These are phyloP conservation scores for Venturia pyrina DNA, from an alignment of 2,329 filamentous ascomycete species.

Conservation along the genomic window DNA sequence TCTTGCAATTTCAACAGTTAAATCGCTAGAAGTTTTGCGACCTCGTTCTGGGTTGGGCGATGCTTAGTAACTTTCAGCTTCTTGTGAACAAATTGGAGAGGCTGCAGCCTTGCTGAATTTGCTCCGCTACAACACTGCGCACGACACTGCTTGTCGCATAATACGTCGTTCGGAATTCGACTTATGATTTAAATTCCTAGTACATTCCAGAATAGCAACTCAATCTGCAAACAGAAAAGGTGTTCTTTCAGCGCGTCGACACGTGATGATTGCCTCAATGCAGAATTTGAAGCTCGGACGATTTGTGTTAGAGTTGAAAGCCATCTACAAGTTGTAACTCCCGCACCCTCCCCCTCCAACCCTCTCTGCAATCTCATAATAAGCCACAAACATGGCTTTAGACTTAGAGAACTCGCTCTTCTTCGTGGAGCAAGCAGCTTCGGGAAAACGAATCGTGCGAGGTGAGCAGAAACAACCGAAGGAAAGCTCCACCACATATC, in stretches of 20 bases:
- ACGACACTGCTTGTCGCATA: no score
- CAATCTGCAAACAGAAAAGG: no score
- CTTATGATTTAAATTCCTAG: no score
- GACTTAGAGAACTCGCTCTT: neutral
- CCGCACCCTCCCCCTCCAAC: neutral
- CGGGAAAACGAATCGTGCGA: slow-evolving; percentile 3
- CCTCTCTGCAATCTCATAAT: neutral
- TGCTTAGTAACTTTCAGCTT: no score
- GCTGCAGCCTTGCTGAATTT: no score
- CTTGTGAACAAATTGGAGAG: no score
- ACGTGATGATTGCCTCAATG: neutral
- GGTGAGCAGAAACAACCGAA: neutral
- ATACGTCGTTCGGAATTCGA: no score
- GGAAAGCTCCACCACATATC: neutral
- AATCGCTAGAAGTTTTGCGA: neutral
- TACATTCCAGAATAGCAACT: no score
- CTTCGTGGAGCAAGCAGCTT: slow-evolving; percentile 1
- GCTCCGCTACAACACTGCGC: no score
- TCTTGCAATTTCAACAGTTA: neutral
- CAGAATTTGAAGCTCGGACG: neutral
- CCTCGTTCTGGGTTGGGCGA: no score
- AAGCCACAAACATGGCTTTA: neutral
- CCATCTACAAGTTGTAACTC: neutral
- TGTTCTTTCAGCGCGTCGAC: neutral
- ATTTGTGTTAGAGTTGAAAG: neutral